Conservation (phyloP, 306 rosid species). For the Quillaja saponaria region DNA sequence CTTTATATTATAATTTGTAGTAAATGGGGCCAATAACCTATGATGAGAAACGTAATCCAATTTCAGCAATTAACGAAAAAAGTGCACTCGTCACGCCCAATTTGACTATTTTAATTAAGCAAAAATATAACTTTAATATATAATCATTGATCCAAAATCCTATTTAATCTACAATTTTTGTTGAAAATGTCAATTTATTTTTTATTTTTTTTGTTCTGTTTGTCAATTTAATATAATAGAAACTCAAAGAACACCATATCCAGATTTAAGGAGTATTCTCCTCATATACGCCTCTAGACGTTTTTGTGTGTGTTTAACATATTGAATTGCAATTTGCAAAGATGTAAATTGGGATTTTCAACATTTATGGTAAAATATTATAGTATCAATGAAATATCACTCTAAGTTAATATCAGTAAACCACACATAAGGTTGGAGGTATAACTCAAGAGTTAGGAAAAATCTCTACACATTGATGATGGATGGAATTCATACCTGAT, state of each 20-base stretch:
- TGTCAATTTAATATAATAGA: conserved; percentile 12
- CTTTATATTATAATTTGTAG: conserved; percentile 29
- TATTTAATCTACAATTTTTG: too few relatives aligned
- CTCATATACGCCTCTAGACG: conserved; percentile 19
- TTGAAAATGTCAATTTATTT: too few relatives aligned
- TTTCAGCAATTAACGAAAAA: conserved; percentile 25
- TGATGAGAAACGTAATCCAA: conserved; percentile 48
- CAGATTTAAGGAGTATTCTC: conserved; percentile 40
- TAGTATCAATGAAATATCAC: too few relatives aligned
- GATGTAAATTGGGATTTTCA: too few relatives aligned
- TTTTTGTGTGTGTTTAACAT: background rate
- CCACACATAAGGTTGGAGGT: too few relatives aligned
- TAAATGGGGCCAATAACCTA: conserved; percentile 23
- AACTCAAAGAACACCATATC: conserved; percentile 21
- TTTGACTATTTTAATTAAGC: conserved; percentile 20
- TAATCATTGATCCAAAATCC: conserved; percentile 2
- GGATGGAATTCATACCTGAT: too few relatives aligned
- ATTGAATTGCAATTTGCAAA: too few relatives aligned
- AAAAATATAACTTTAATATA: background rate
- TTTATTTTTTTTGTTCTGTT: background rate
- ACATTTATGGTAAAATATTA: too few relatives aligned
- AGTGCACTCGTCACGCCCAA: conserved; percentile 36
- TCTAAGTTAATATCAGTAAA: too few relatives aligned
- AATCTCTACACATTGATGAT: too few relatives aligned
- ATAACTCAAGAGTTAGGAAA: too few relatives aligned